Evolutionary conservation across 371 early-diverging fungal genomes (phyloP).

Genomic region (Lichtheimia ramosa): DNA sequence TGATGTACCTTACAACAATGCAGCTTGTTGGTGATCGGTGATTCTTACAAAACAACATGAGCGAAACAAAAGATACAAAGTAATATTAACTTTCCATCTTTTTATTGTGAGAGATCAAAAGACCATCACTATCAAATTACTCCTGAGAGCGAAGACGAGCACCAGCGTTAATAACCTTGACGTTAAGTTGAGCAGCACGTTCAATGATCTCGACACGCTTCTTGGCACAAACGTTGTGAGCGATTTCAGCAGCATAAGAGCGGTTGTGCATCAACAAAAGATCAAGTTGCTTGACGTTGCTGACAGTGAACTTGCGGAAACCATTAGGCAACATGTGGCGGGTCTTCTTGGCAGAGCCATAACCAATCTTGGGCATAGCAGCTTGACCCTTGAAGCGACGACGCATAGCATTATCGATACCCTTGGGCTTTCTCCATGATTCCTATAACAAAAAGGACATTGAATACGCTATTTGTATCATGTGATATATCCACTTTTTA

Average conservation of each 20-base stretch:
- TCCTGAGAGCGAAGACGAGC: constrained; percentile 92
- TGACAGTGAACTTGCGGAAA: constrained; percentile 95
- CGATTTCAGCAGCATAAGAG: constrained; percentile 98
- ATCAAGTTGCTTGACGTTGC: constrained; percentile 93
- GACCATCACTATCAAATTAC: constrained; percentile 33
- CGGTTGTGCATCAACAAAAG: constrained; percentile 97
- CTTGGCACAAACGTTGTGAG: constrained; percentile 93
- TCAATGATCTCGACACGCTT: constrained; percentile 96
- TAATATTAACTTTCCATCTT: not conserved
- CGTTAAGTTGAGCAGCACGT: constrained; percentile 94
- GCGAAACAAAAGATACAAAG: too few species aligned
- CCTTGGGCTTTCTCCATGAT: constrained; percentile 99
- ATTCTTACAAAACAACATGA: too few species aligned
- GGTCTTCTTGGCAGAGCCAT: constrained; percentile 93
- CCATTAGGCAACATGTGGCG: constrained; percentile 96
- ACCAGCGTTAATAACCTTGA: constrained; percentile 95
- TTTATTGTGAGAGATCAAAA: constrained; percentile 4
- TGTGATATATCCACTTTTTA: constrained; percentile 9
- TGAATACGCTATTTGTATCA: too few species aligned
- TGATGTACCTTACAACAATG: too few species aligned
- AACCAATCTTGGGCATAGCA: constrained; percentile 99
- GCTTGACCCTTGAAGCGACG: constrained; percentile 96
- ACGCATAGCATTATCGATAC: constrained; percentile 99
- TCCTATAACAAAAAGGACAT: constrained; percentile 71
- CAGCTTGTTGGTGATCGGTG: too few species aligned